Evolutionary conservation across 1,139 yeast species (phyloP).

Genomic region (Hemisphaericaspora subhashii): DNA sequence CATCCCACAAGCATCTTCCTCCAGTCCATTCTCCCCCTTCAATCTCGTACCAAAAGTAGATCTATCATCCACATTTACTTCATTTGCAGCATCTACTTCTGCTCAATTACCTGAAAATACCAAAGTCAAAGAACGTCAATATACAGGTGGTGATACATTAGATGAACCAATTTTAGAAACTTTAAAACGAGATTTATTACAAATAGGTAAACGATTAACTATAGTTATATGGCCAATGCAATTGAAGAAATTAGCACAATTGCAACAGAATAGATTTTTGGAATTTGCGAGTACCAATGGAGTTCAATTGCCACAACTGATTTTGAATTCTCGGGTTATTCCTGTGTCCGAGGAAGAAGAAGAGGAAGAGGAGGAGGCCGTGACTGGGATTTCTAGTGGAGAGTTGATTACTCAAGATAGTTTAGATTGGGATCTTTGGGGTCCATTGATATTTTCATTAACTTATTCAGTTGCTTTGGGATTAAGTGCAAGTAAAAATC

Average conservation of each 20-base stretch:
- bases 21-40: conserved; percentile 11
- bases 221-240: conserved; percentile 75
- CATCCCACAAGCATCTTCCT: background rate
- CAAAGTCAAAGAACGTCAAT: conserved; percentile 67
- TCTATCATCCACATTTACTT: conserved; percentile 39
- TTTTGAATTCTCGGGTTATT: conserved; percentile 29
- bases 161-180: conserved; percentile 81
- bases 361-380: conserved; percentile 27
- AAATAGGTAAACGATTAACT: conserved; percentile 62
- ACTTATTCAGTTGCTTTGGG: conserved; percentile 59
- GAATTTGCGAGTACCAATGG: conserved; percentile 48
- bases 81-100: conserved; percentile 30
- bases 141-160: conserved; percentile 79
- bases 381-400: conserved; percentile 17
- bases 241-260: conserved; percentile 40
- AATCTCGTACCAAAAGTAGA: conserved; percentile 39
- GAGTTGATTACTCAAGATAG: conserved; percentile 28
- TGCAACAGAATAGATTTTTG: conserved; percentile 45
- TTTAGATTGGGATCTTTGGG: conserved; percentile 88
- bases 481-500: conserved; percentile 36
- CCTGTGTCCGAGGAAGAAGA: conserved; percentile 30
- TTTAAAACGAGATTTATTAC: conserved; percentile 62
- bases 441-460: conserved; percentile 75
- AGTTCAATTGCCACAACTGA: conserved; percentile 42
- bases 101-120: conserved; percentile 43